Conservation (phyloP, 2,329 filamentous ascomycete genomes). For the Penicillium fuscoglaucum region DNA sequence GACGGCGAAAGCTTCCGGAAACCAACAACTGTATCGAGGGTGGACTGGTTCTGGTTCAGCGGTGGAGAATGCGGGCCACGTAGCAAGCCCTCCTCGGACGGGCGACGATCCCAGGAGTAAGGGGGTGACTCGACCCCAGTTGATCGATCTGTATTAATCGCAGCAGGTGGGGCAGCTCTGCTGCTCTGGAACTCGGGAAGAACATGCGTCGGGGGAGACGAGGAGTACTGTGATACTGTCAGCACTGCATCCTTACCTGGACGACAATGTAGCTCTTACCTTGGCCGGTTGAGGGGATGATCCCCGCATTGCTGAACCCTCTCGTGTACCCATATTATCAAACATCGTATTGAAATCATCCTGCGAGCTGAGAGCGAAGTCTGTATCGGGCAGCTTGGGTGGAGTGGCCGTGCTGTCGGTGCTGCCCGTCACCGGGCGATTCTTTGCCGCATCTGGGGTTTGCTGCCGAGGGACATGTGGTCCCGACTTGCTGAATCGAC, state of each 20-base stretch:
- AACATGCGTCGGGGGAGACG: constrained; percentile 22
- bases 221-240: constrained; percentile 28
- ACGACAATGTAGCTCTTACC: constrained; percentile 20
- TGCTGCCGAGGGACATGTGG: constrained; percentile 24
- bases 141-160: constrained; percentile 49
- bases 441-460: constrained; percentile 27
- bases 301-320: constrained; percentile 27
- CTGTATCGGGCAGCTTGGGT: constrained; percentile 51
- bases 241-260: constrained; percentile 18
- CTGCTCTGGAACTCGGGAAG: constrained; percentile 22
- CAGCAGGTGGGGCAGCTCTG: constrained; percentile 35
- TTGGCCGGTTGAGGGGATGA: constrained; percentile 23
- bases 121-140: constrained; percentile 50
- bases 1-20: constrained; percentile 24
- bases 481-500: constrained; percentile 38
- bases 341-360: constrained; percentile 56
- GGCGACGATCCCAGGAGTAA: constrained; percentile 55
- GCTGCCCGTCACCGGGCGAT: constrained; percentile 53
- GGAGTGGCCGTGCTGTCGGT: constrained; percentile 54
- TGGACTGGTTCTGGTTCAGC: constrained; percentile 15
- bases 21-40: constrained; percentile 16
- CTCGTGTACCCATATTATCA: constrained; percentile 44
- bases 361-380: constrained; percentile 43
- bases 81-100: constrained; percentile 53
- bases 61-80: constrained; percentile 32